Evolutionary conservation across 306 rosid genomes (phyloP), one percentile per base, ranked within the genome.

Genomic region (Vicia sativa): DNA sequence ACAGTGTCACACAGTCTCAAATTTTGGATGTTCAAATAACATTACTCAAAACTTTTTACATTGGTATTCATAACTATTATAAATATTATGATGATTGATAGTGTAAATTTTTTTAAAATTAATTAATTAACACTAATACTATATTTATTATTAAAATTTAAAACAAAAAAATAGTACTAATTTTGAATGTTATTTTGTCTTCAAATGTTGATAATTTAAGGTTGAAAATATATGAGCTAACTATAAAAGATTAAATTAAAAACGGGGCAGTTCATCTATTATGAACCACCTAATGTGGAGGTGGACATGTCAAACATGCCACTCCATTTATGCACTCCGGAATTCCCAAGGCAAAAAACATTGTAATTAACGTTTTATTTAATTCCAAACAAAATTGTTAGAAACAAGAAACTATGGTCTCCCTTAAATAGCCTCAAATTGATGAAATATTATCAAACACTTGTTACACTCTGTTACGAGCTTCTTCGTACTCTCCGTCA

Each of bases 401-500:
- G 62, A 48, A 48, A 48, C 11, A 28, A 31, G 42, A 25, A 29
- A 56, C 41, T 1, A 56, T 6, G 11, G 18, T n/a, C 3, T 12
- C 38, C 43, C 9, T 34, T 34, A 34, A 59, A 59, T 59, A 59
- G 45, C n/a, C 8, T 34, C 1, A 3, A 15, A 9, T 59, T 35
- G 9, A 34, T 34, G 9, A 15, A 8, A 59, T 34, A 59, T 7
- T 34, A 15, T 5, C 65, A 15, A 31, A 16, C 44, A 58, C 65
- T 34, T 58, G 25, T 57, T 57, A 16, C 13, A 14, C 12, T 8
- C 13, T 56, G 25, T 59, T 5, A 9, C 46, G 38, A 19, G 16
- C 67, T 43, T 65, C 67, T 43, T 65, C 58, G 70, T 28, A 45
- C 16, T 65, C 71, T 58, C 65, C 58, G 15, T 55, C 31, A 1